Evolutionary conservation across 2,329 filamentous ascomycete species (phyloP).

Genomic region (Aureobasidium sp.): DNA sequence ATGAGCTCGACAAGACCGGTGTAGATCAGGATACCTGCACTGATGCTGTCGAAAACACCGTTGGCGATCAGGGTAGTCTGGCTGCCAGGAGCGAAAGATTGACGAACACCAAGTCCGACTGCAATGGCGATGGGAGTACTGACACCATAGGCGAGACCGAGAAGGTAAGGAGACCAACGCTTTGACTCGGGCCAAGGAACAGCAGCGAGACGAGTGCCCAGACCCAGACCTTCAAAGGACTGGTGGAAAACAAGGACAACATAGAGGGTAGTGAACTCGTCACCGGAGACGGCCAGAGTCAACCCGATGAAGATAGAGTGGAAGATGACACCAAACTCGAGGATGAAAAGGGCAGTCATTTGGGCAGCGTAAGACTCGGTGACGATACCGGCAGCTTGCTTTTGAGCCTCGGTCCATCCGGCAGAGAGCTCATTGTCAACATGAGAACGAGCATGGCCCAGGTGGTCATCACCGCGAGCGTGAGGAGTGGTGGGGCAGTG

Average conservation of each 20-base stretch:
- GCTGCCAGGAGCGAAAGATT: constrained; percentile 53
- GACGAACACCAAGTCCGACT: constrained; percentile 66
- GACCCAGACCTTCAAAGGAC: constrained; percentile 83
- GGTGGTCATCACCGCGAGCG: constrained; percentile 67
- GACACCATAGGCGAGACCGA: constrained; percentile 63
- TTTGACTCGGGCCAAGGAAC: constrained; percentile 66
- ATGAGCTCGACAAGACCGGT: constrained; percentile 88
- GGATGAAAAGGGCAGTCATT: constrained; percentile 79
- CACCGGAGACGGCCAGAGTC: constrained; percentile 55
- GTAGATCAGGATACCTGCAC: constrained; percentile 85
- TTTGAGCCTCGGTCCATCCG: constrained; percentile 7
- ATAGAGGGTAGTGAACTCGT: constrained; percentile 52
- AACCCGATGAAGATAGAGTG: constrained; percentile 79
- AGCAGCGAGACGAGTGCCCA: constrained; percentile 73
- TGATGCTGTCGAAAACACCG: constrained; percentile 82
- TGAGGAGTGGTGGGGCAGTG: constrained; percentile 35
- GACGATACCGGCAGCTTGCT: constrained; percentile 15
- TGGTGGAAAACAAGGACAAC: constrained; percentile 76
- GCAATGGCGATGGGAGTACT: constrained; percentile 81
- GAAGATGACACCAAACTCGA: constrained; percentile 94
- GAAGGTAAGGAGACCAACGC: constrained; percentile 63
- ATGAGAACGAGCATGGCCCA: constrained; percentile 65
- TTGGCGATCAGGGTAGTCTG: constrained; percentile 65
- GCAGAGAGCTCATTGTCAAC: constrained; percentile 37
- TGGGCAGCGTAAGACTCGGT: constrained; percentile 59